phyloP scores from a whole-genome alignment of 192 early-diverging fungal species.

The Glomus cerebriforme region DNA sequence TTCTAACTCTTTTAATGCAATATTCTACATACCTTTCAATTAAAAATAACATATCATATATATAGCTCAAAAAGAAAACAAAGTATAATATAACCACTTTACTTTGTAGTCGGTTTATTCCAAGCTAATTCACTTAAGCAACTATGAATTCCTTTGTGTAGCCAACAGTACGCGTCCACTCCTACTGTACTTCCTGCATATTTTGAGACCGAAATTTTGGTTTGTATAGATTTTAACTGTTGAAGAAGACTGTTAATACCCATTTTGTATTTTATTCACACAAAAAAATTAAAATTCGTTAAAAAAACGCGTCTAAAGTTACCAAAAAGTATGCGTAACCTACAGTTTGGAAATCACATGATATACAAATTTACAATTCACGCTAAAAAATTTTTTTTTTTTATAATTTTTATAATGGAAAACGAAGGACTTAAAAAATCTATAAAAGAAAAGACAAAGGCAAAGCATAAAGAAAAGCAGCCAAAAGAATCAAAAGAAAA shows the following conservation, averaged over 20 bases:
- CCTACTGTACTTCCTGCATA: conserved; percentile 74
- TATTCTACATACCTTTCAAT: conserved; percentile 75
- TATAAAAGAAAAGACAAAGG: neutral
- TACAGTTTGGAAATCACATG: too few species aligned
- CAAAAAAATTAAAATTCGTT: too few species aligned
- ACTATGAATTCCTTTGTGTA: conserved; percentile 83
- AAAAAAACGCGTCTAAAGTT: too few species aligned
- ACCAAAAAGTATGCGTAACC: too few species aligned
- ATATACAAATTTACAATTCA: too few species aligned
- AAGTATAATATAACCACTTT: neutral
- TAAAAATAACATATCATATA: neutral
- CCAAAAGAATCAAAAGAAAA: conserved; percentile 33
- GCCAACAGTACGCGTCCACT: conserved; percentile 96
- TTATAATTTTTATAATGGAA: too few species aligned
- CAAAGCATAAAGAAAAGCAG: conserved; percentile 31
- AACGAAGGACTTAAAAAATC: too few species aligned
- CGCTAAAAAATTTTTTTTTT: too few species aligned
- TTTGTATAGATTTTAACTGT: conserved; percentile 72
- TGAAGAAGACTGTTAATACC: conserved; percentile 90
- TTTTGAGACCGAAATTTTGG: conserved; percentile 66
- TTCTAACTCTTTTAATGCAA: conserved; percentile 75
- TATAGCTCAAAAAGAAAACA: neutral
- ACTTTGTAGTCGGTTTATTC: conserved; percentile 71
- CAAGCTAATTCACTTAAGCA: conserved; percentile 82
- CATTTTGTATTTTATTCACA: conserved; percentile 54